Conservation (phyloP, 495 filamentous ascomycete genomes). For the Elaphomyces granulatus region DNA sequence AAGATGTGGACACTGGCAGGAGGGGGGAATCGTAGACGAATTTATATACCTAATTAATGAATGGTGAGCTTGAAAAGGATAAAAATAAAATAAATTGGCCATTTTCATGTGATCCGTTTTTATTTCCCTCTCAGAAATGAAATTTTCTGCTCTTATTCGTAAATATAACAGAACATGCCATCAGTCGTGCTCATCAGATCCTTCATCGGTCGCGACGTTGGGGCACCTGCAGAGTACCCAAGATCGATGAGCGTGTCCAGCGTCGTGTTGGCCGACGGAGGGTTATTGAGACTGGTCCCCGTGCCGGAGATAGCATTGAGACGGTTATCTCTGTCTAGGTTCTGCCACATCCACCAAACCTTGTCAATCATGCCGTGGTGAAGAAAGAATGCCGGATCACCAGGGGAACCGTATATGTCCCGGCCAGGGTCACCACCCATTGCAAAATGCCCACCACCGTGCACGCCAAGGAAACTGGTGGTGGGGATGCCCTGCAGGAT, state of each 20-base stretch:
- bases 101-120: too few species aligned
- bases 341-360: slow-evolving; percentile 59
- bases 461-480: slow-evolving; percentile 38
- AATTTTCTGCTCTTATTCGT: too few species aligned
- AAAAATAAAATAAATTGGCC: too few species aligned
- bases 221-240: slow-evolving; percentile 23
- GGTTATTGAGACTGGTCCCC: slow-evolving; percentile 40
- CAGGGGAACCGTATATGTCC: slow-evolving; percentile 44
- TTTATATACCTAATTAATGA: too few species aligned
- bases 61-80: too few species aligned
- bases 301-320: slow-evolving; percentile 36
- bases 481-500: slow-evolving; percentile 36
- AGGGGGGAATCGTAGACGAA: too few species aligned
- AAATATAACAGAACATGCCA: slow-evolving; percentile 45
- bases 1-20: too few species aligned
- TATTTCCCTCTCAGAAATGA: too few species aligned
- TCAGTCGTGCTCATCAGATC: slow-evolving; percentile 35
- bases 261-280: slow-evolving; percentile 33
- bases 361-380: slow-evolving; percentile 60
- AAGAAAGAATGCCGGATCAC: slow-evolving; percentile 53
- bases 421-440: slow-evolving; percentile 47
- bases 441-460: slow-evolving; percentile 48
- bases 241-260: slow-evolving; percentile 31
- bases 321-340: slow-evolving; percentile 33
- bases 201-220: slow-evolving; percentile 26